Evolutionary conservation across 2,329 filamentous ascomycete species (phyloP), one percentile per base, ranked within the genome.

Genomic region (Fusarium subtropicale): DNA sequence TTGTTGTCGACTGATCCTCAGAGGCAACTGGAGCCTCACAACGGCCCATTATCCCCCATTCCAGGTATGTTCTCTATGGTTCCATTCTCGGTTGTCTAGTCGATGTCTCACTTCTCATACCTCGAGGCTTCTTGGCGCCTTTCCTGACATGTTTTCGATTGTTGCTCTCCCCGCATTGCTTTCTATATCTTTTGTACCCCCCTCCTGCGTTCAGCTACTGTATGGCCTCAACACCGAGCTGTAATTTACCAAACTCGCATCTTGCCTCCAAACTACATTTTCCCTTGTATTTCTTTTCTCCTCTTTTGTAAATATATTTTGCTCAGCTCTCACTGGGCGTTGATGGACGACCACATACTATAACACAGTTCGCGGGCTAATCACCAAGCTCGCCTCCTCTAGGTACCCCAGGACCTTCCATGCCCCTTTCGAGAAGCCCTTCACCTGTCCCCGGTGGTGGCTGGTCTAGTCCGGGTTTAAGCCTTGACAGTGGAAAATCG

Each of bases 401-500:
- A 87, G 85, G 87, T 76, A 89, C 85, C 53, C 85, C 88, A 44
- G 84, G 81, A 73, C 76, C 80, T 71, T 81, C 83, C 75, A 97
- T 97, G 94, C 92, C 92, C 72, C 83, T 95, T 68, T 96, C 94
- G 72, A 90, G 93, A 81, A 97, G 93, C 77, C 93, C 94, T 52
- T 97, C 93, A 58, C 95, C 94, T 66, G 87, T 89, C 68, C 91
- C 90, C 66, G 91, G 92, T 75, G 93, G 93, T 77, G 94, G 94
- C 74, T 97, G 95, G 94, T 89, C 92, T 59, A 96, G 91, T 81
- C 93, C 92, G 58, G 92, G 90, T 69, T 86, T 93, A 76, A 91
- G 88, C 76, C 89, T 91, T 64, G 89, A 88, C 69, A 92, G 91
- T 78, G 91, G 91, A 66, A 86, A 87, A 71, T 88, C 88, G 38